Evolutionary conservation across 768 basidiomycete species (phyloP), one percentile per base, ranked within the genome.

Genomic region (Podaxis rugospora): DNA sequence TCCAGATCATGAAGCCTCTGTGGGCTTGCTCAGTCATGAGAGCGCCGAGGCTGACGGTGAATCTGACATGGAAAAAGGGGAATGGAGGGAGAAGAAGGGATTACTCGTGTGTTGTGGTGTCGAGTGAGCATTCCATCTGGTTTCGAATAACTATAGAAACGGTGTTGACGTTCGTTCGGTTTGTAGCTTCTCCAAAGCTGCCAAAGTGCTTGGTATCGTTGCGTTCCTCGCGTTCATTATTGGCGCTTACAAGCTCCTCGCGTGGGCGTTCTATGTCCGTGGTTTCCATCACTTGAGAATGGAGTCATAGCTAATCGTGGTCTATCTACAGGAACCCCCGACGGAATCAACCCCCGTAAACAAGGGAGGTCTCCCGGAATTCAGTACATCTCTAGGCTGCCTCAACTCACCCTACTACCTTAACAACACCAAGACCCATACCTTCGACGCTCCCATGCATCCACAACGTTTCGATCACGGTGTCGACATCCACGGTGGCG

Each of bases 191-290:
- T 72, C 72, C 35, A 69, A 84, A 11, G 78, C 84, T 67, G 84
- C 79, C 76, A 86, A 83, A 65, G 80, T 80, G 1, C 72, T 84
- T 55, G 83, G 77, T 21, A 78, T 85, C 50, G 80, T 84, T n/a
- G 60, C 75, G 3, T 68, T 70, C 18, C 63, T 80, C 14, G 74
- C 78, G 49, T 58, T 75, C 3, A 59, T 78, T 3, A 83, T 78
- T 72, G 74, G 77, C 61, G 72, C 71, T 1, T 71, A 80, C 65
- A 80, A 76, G 63, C 69, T 83, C 14, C 63, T 80, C 35, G 64
- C 70, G 32, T 86, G 83, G 83, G 78, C 78, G 36, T 68, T 76
- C 13, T 78, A 76, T 46, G 84, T 83, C 62, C 57, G 74, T 70
- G n/a, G 56, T 4, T 5, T n/a, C 11, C 16, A 42, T 9, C 36